Conservation (phyloP, 257 asterid species). For the Nicotiana obtusifolia region DNA sequence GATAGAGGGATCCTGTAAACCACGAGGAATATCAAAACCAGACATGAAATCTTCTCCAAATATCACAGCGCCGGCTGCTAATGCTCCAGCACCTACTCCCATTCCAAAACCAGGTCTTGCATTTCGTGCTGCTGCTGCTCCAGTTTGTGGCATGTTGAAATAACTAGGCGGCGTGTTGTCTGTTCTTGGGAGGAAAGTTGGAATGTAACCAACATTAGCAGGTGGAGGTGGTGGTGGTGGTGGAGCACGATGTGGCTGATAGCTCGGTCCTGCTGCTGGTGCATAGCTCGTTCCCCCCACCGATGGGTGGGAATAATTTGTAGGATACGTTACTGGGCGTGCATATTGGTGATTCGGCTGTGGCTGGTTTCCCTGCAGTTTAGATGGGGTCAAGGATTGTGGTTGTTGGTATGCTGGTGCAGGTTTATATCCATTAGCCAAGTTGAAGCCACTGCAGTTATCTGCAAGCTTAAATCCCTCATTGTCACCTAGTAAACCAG, state of each 20-base stretch:
- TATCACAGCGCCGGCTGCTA: conserved; percentile 79
- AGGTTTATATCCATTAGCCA: conserved; percentile 27
- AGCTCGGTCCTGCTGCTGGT: conserved; percentile 22
- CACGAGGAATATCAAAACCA: conserved; percentile 42
- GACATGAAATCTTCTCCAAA: conserved; percentile 76
- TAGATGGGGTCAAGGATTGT: conserved; percentile 10
- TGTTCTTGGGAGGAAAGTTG: conserved; percentile 38
- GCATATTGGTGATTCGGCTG: conserved; percentile 22
- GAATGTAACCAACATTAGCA: conserved; percentile 49
- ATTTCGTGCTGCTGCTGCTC: conserved; percentile 37
- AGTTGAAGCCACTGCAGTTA: conserved; percentile 26
- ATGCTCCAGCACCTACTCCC: conserved; percentile 74
- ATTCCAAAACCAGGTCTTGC: conserved; percentile 49
- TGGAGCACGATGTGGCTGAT: conserved; percentile 24
- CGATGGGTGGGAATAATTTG: conserved; percentile 27
- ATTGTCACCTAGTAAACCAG: conserved; percentile 31
- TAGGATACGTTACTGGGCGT: conserved; percentile 32
- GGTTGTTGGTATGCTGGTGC: conserved; percentile 24
- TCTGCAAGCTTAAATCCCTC: conserved; percentile 40
- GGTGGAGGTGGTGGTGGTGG: conserved; percentile 50
- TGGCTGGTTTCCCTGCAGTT: conserved; percentile 27
- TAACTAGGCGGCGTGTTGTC: conserved; percentile 34
- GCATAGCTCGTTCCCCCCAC: conserved; percentile 18
- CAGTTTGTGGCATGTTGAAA: conserved; percentile 45
- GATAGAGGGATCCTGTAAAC: conserved; percentile 33